These are phyloP conservation scores for Cucurbita maxima DNA, from an alignment of 306 rosid genomes.

Conservation along the genomic window DNA sequence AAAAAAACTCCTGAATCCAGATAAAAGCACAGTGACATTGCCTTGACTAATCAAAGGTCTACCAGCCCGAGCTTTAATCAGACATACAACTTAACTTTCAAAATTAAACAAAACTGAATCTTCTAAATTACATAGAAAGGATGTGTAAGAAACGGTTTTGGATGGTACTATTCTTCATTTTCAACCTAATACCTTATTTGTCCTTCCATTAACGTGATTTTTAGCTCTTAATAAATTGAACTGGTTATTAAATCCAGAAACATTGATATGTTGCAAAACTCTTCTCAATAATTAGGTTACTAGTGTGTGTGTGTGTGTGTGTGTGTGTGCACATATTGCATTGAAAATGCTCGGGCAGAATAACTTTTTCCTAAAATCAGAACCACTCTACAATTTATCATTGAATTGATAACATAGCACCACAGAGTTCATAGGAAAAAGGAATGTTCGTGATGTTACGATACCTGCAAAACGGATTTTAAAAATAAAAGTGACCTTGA, in stretches of 20 bases:
- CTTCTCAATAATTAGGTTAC: neutral
- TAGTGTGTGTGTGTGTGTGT: neutral
- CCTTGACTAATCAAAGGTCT: neutral
- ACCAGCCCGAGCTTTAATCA: neutral
- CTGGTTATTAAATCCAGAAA: neutral
- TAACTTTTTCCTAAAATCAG: neutral
- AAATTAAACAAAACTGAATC: neutral
- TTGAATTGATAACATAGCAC: neutral
- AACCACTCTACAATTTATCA: neutral
- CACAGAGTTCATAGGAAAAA: neutral
- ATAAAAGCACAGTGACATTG: neutral
- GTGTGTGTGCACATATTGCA: neutral
- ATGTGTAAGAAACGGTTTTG: neutral
- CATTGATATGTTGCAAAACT: neutral
- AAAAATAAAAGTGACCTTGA: conserved; percentile 70
- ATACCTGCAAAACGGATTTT: conserved; percentile 88
- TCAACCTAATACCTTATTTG: neutral
- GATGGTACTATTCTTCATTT: neutral
- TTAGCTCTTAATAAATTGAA: neutral
- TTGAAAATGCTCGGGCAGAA: neutral
- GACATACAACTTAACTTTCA: neutral
- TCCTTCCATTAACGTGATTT: neutral
- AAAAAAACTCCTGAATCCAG: neutral
- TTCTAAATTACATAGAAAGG: neutral
- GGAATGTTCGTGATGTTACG: conserved; percentile 21